Evolutionary conservation across 805 yeast genomes (phyloP).

Genomic region (Kluyveromyces wickerhamii): DNA sequence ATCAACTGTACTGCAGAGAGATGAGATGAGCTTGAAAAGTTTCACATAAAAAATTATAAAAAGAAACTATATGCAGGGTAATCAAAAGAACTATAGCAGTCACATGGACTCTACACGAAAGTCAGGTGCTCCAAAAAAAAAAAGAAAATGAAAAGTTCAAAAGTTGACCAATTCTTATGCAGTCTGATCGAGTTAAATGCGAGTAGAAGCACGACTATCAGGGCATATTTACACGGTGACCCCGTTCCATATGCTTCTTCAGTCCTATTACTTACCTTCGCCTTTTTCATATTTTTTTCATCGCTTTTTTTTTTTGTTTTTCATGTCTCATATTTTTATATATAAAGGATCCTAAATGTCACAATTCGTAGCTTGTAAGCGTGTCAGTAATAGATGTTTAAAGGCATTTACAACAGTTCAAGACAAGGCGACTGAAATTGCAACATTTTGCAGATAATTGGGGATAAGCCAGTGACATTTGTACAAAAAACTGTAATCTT

Average conservation of each 20-base stretch:
- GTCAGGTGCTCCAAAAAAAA: neutral
- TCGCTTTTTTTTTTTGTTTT: neutral
- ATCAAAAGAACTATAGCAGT: neutral
- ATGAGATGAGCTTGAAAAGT: conserved; percentile 11
- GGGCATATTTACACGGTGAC: too few relatives aligned
- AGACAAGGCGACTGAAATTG: too few relatives aligned
- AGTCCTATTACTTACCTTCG: neutral
- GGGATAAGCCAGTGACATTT: too few relatives aligned
- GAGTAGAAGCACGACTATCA: too few relatives aligned
- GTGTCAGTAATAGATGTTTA: too few relatives aligned
- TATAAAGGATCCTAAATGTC: conserved; percentile 7
- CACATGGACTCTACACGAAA: conserved; percentile 5
- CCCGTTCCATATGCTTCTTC: neutral
- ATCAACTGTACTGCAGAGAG: too few relatives aligned
- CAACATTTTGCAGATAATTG: too few relatives aligned
- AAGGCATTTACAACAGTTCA: too few relatives aligned
- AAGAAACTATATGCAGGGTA: conserved; percentile 1
- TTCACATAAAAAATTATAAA: conserved; percentile 6
- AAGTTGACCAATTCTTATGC: conserved; percentile 19
- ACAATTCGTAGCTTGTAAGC: too few relatives aligned
- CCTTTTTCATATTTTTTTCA: neutral
- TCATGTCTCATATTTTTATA: conserved; percentile 1
- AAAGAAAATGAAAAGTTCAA: neutral
- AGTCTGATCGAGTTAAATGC: neutral
- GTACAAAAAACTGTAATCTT: too few relatives aligned